phyloP scores from a whole-genome alignment of 768 basidiomycete genomes.

The Termitomyces titanicus region DNA sequence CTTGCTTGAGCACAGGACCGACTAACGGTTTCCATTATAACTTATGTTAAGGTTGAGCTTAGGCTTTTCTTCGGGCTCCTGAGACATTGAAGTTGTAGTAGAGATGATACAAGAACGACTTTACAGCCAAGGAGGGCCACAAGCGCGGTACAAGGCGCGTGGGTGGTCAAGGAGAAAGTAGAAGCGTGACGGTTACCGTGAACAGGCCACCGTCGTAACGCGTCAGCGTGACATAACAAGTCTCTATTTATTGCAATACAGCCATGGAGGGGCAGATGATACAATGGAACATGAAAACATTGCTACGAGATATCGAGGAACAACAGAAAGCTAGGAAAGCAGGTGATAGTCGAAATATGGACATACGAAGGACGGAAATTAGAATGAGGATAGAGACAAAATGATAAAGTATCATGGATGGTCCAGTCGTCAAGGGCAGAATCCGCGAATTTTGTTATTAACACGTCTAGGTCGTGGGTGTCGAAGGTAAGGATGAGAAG shows the following conservation, averaged over 20 bases:
- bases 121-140: not conserved
- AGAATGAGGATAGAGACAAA: not conserved
- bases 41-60: conserved; percentile 61
- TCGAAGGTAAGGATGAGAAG: not conserved
- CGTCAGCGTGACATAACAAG: not conserved
- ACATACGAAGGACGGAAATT: not conserved
- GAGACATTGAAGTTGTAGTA: conserved; percentile 30
- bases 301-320: not conserved
- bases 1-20: not conserved
- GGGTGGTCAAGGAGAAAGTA: not conserved
- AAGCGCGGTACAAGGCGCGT: conserved; percentile 4
- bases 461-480: not conserved
- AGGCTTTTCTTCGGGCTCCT: conserved; percentile 62
- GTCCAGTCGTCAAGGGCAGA: not conserved
- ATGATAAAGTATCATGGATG: not conserved
- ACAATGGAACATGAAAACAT: not conserved
- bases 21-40: conserved; percentile 52
- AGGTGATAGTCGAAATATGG: not conserved
- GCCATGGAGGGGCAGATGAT: not conserved
- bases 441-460: not conserved
- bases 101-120: not conserved
- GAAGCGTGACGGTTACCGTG: conserved; percentile 10
- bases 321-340: not conserved
- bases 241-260: not conserved
- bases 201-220: not conserved